Evolutionary conservation across 1,284 basidiomycete species (phyloP).

Genomic region (Microbotryum intermedium): DNA sequence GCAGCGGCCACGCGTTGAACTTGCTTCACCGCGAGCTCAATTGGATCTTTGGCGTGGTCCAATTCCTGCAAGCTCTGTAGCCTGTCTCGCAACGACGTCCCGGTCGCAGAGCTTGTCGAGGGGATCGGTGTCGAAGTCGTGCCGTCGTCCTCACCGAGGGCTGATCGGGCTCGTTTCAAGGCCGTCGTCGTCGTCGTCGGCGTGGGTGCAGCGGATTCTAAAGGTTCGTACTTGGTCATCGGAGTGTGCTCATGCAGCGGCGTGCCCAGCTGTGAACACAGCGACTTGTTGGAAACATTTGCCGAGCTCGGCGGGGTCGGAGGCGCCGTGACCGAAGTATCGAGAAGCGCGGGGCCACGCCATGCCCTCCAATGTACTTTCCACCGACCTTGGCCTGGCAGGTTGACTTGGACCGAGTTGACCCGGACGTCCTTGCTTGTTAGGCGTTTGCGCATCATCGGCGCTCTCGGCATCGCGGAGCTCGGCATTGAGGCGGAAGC

Average conservation of each 20-base stretch:
- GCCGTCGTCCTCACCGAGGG: not conserved
- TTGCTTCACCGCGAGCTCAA: not conserved
- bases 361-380: constrained; percentile 16
- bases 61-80: not conserved
- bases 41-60: not conserved
- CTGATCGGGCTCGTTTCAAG: constrained; percentile 2
- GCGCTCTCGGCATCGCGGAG: no score
- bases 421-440: no score
- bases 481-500: no score
- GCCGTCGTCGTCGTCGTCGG: constrained; percentile 17
- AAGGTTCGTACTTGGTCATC: not conserved
- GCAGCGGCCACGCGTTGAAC: not conserved
- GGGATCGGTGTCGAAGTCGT: not conserved
- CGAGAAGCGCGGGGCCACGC: constrained; percentile 13
- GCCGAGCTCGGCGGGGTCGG: not conserved
- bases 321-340: not conserved
- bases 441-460: no score
- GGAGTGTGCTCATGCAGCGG: not conserved
- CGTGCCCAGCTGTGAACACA: not conserved
- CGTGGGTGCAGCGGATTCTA: not conserved
- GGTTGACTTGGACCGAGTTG: no score
- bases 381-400: constrained; percentile 6
- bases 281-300: not conserved
- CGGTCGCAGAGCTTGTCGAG: not conserved
- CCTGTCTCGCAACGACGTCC: not conserved